Conservation (phyloP, 257 asterid genomes). For the Penstemon barbatus region DNA sequence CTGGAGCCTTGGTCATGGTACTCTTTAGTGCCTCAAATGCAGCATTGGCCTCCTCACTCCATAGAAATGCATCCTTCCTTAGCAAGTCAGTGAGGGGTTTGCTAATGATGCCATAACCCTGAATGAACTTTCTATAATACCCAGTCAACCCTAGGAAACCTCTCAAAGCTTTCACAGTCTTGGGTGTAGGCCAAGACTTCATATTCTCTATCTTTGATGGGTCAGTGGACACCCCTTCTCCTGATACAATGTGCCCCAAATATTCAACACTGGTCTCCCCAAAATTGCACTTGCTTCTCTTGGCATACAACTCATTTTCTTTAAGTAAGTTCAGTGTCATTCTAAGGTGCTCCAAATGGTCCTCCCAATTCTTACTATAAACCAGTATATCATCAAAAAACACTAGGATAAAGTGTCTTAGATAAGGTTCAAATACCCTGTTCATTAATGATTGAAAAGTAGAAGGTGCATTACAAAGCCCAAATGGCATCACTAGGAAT, state of each 20-base stretch:
- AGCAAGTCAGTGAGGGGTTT: neutral
- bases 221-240: neutral
- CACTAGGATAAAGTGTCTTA: neutral
- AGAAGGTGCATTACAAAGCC: neutral
- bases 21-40: neutral
- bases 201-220: neutral
- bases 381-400: neutral
- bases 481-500: conserved; percentile 4
- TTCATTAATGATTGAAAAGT: conserved; percentile 6
- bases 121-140: neutral
- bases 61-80: neutral
- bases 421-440: neutral
- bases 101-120: neutral
- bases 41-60: neutral
- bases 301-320: too few relatives aligned
- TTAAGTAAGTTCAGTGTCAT: neutral
- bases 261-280: neutral
- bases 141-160: neutral
- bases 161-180: neutral
- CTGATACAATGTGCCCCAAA: too few relatives aligned
- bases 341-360: neutral
- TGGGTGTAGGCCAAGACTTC: neutral
- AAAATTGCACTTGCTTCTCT: too few relatives aligned
- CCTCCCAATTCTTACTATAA: neutral
- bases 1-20: too few relatives aligned